phyloP scores from a whole-genome alignment of 2,329 filamentous ascomycete genomes.

The Calonectria hawksworthii region DNA sequence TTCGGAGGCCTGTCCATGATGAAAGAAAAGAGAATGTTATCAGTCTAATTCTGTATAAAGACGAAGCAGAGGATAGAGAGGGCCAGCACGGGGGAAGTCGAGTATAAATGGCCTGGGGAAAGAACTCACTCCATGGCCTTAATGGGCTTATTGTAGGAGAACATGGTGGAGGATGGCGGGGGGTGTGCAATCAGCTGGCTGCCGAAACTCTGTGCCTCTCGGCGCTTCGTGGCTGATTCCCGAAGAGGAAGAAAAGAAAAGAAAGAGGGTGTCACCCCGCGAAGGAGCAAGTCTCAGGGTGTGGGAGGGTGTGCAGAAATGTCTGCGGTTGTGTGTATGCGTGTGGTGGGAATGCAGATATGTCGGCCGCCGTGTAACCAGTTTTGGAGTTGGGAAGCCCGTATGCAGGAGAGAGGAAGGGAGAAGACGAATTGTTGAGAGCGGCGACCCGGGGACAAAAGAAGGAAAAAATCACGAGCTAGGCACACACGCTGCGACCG shows the following conservation, averaged over 20 bases:
- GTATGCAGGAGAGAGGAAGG: slow-evolving; percentile 6
- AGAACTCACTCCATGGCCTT: slow-evolving; percentile 55
- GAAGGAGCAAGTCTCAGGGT: slow-evolving; percentile 35
- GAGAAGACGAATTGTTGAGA: not conserved
- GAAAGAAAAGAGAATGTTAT: slow-evolving; percentile 26
- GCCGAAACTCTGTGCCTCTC: slow-evolving; percentile 31
- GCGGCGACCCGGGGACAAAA: not conserved
- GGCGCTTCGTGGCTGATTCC: slow-evolving; percentile 34
- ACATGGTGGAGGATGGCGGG: slow-evolving; percentile 45
- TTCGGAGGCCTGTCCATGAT: slow-evolving; percentile 52
- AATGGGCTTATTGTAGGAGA: slow-evolving; percentile 55
- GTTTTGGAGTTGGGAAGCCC: not conserved
- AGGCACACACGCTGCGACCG: slow-evolving; percentile 14
- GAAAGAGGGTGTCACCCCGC: slow-evolving; percentile 39
- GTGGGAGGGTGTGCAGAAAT: slow-evolving; percentile 30
- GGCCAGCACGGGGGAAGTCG: slow-evolving; percentile 18
- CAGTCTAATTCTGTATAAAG: slow-evolving; percentile 26
- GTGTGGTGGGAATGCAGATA: slow-evolving; percentile 17
- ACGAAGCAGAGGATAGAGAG: slow-evolving; percentile 10
- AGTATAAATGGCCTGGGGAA: slow-evolving; percentile 16
- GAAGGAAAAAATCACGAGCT: slow-evolving; percentile 3
- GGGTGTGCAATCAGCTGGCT: slow-evolving; percentile 28
- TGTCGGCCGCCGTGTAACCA: slow-evolving; percentile 18
- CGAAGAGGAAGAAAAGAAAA: slow-evolving; percentile 37
- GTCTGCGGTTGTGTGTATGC: not conserved